Percentiles rank a stretch among this genome's conserved stretches.
Conservation (phyloP, 1,139 yeast species). For the Zygoascus sp. region DNA sequence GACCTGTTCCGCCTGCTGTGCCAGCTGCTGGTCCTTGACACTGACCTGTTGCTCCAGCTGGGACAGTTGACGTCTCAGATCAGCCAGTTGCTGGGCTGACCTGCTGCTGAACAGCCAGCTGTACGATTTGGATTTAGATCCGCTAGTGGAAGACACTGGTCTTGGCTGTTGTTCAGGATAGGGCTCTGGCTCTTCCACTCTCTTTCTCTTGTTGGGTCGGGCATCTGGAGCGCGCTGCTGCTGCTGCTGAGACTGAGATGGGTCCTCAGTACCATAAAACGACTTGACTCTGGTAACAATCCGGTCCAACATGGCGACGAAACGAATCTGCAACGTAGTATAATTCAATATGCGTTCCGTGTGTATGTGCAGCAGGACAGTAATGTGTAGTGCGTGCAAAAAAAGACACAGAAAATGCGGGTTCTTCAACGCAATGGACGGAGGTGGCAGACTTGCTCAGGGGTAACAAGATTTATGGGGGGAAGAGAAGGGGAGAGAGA, state of each 20-base stretch:
- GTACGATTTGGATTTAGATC: background rate
- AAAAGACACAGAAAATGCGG: too few relatives aligned
- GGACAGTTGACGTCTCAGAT: background rate
- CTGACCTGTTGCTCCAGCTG: background rate
- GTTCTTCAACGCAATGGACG: too few relatives aligned
- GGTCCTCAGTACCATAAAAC: background rate
- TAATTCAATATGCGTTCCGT: too few relatives aligned
- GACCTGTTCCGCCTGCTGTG: background rate
- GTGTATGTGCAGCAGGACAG: too few relatives aligned
- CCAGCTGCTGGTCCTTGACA: background rate
- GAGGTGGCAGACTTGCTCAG: too few relatives aligned
- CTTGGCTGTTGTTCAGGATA: background rate
- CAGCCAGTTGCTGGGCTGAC: background rate
- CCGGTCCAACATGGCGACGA: background rate
- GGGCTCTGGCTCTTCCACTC: background rate
- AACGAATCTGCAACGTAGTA: too few relatives aligned
- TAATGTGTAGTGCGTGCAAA: too few relatives aligned
- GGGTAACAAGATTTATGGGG: too few relatives aligned
- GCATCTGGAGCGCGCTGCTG: background rate
- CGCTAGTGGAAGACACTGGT: background rate
- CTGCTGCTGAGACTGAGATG: background rate
- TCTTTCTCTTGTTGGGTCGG: conserved; percentile 7
- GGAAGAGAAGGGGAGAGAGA: too few relatives aligned
- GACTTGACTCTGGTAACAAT: conserved; percentile 4
- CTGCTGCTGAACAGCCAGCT: conserved; percentile 3